phyloP scores from a whole-genome alignment of 2,329 filamentous ascomycete genomes.

The Sporothrix pseudoabietina region DNA sequence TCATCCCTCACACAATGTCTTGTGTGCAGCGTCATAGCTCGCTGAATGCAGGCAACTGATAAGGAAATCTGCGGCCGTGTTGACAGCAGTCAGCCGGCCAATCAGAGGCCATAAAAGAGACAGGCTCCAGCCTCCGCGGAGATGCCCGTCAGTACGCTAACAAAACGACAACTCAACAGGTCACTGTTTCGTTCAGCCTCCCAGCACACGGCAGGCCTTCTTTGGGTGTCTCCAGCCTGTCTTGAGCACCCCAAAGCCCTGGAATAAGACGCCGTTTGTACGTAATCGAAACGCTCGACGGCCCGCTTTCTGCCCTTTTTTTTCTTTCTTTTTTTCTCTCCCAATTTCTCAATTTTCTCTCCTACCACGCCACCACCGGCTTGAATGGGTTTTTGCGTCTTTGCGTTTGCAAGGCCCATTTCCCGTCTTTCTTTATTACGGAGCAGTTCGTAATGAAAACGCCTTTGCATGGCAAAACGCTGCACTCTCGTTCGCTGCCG shows the following conservation, averaged over 20 bases:
- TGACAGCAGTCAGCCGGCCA: slow-evolving; percentile 20
- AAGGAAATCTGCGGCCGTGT: slow-evolving; percentile 12
- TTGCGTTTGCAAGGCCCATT: not conserved
- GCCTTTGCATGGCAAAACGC: slow-evolving; percentile 1
- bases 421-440: slow-evolving; percentile 24
- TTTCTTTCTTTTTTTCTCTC: not conserved
- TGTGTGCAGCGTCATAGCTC: slow-evolving; percentile 1
- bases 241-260: not conserved
- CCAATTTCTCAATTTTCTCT: slow-evolving; percentile 3
- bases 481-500: slow-evolving; percentile 30
- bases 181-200: not conserved
- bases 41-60: slow-evolving; percentile 11
- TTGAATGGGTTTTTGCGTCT: not conserved
- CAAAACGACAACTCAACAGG: not conserved
- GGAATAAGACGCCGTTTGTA: slow-evolving; percentile 23
- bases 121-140: slow-evolving; percentile 13
- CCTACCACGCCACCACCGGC: slow-evolving; percentile 23
- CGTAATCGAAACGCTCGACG: slow-evolving; percentile 26
- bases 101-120: not conserved
- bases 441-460: slow-evolving; percentile 25
- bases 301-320: slow-evolving; percentile 22
- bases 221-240: not conserved
- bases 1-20: not conserved
- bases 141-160: slow-evolving; percentile 7
- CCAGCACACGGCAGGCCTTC: not conserved